These are phyloP conservation scores for Isochrysis galbana DNA, from an alignment of 78 protist genomes.

Conservation along the genomic window DNA sequence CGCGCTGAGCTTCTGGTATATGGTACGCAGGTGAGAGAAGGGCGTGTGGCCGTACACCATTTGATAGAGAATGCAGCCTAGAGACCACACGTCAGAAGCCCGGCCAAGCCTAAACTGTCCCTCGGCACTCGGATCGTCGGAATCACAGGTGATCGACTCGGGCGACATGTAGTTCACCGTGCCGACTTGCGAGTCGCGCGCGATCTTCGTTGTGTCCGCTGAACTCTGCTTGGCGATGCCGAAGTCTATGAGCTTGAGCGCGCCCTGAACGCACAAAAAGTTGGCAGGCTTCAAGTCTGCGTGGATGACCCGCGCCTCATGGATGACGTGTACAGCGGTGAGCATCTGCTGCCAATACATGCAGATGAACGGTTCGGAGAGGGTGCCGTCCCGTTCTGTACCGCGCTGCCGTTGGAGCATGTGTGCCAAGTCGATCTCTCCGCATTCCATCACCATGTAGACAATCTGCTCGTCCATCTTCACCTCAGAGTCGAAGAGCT, in stretches of 20 bases:
- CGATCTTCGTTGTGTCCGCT: constrained; percentile 79
- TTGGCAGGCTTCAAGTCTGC: constrained; percentile 96
- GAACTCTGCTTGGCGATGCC: constrained; percentile 89
- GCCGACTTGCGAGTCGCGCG: constrained; percentile 81
- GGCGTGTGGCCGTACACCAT: constrained; percentile 6
- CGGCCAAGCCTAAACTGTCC: constrained; percentile 53
- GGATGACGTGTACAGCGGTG: constrained; percentile 77
- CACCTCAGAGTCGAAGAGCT: constrained; percentile 71
- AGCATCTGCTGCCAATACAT: constrained; percentile 88
- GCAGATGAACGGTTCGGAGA: constrained; percentile 66
- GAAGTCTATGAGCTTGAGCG: constrained; percentile 94
- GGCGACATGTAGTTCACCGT: constrained; percentile 97
- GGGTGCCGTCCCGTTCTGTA: neutral
- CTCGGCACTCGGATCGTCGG: neutral
- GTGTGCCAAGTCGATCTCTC: constrained; percentile 80
- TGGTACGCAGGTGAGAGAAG: neutral
- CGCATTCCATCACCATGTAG: constrained; percentile 83
- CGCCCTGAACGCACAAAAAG: constrained; percentile 86
- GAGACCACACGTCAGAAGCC: constrained; percentile 87
- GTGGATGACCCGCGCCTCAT: constrained; percentile 88
- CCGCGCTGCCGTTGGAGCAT: constrained; percentile 27
- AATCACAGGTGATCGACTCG: constrained; percentile 71
- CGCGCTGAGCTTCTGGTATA: constrained; percentile 54
- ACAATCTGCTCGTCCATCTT: constrained; percentile 15
- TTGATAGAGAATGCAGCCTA: constrained; percentile 89